phyloP scores from a whole-genome alignment of 78 protist species.

The Corallochytrium limacisporum region DNA sequence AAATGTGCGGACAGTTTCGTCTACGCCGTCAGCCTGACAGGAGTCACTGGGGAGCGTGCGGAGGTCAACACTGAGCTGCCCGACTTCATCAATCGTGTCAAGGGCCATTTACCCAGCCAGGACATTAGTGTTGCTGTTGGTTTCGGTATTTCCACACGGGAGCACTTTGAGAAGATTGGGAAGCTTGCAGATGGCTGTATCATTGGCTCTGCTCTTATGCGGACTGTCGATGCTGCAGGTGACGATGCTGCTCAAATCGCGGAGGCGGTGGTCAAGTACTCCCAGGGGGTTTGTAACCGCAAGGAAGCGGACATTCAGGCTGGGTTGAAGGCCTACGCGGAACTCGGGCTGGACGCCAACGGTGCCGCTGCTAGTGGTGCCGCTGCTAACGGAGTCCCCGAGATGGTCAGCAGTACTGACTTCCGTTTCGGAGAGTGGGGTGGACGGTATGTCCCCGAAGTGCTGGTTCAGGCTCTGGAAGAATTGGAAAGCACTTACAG shows the following conservation, averaged over 20 bases:
- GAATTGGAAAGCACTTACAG: constrained; percentile 36
- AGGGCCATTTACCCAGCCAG: constrained; percentile 15
- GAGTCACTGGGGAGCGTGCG: constrained; percentile 32
- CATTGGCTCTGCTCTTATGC: constrained; percentile 33
- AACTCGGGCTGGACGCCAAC: not conserved
- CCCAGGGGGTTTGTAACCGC: not conserved
- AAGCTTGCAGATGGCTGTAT: constrained; percentile 37
- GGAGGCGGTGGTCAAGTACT: not conserved
- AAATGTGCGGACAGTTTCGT: constrained; percentile 20
- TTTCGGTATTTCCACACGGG: constrained; percentile 43
- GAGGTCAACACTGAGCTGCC: constrained; percentile 6
- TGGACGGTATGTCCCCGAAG: constrained; percentile 48
- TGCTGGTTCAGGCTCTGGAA: constrained; percentile 40
- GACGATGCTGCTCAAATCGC: not conserved
- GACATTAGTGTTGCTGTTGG: constrained; percentile 55
- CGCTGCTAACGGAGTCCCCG: not conserved
- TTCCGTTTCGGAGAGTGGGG: constrained; percentile 47
- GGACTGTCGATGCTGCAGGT: not conserved
- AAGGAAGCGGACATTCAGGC: not conserved
- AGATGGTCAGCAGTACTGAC: not conserved
- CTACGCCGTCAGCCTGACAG: constrained; percentile 40
- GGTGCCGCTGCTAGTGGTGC: not conserved
- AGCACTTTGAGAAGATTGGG: constrained; percentile 16
- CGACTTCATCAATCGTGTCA: constrained; percentile 5
- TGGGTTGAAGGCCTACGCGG: not conserved